phyloP scores from a whole-genome alignment of 495 filamentous ascomycete species.

The Penicillium subrubescens region DNA sequence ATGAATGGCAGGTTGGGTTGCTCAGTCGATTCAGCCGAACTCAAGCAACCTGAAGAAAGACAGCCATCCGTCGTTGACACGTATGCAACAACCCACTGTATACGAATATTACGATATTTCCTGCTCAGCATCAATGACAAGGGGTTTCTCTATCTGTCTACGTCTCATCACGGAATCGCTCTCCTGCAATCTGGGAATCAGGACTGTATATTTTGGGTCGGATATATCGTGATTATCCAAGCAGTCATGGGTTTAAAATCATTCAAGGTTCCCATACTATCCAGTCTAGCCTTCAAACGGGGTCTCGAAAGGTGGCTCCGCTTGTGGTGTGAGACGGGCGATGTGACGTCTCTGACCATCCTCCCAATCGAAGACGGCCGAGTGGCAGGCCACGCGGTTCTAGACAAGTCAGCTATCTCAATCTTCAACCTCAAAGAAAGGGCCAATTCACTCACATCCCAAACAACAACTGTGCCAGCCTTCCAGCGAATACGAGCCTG shows the following conservation, averaged over 20 bases:
- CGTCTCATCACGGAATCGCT: neutral
- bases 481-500: constrained; percentile 62
- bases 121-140: neutral
- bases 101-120: neutral
- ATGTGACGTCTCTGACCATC: constrained; percentile 78
- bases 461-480: constrained; percentile 60
- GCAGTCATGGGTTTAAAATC: neutral
- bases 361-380: constrained; percentile 80
- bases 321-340: constrained; percentile 83
- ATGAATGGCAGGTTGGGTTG: constrained; percentile 69
- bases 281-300: constrained; percentile 48
- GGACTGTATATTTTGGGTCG: neutral
- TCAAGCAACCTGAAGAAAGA: constrained; percentile 1
- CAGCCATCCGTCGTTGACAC: neutral
- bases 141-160: neutral
- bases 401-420: constrained; percentile 10
- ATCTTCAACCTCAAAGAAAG: neutral
- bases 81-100: neutral
- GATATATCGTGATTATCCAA: neutral
- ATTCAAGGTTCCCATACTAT: neutral
- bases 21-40: constrained; percentile 46
- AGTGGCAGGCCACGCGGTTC: constrained; percentile 78
- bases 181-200: neutral
- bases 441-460: constrained; percentile 51
- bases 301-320: constrained; percentile 70